Percentiles rank a stretch among this genome's conserved stretches.
Evolutionary conservation across 208 protist species (phyloP).

Genomic region (Angomonas deanei): DNA sequence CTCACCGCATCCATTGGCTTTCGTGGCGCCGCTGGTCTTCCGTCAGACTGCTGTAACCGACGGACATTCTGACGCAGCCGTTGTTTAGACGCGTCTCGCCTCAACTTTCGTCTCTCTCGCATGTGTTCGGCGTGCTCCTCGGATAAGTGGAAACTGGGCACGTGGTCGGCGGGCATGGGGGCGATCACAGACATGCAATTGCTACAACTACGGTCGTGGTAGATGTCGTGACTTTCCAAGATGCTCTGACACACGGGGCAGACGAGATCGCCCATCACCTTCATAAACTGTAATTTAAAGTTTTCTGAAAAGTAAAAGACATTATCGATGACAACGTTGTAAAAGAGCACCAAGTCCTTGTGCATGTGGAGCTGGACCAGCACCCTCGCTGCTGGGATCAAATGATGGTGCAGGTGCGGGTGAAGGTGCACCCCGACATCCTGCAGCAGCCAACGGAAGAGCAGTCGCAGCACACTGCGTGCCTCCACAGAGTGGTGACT

Average conservation of each 20-base stretch:
- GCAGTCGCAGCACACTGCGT: conserved; percentile 47
- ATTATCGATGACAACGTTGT: conserved; percentile 81
- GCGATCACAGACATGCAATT: conserved; percentile 63
- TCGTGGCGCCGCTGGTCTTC: neutral
- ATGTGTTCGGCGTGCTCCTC: conserved; percentile 51
- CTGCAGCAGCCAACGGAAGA: conserved; percentile 78
- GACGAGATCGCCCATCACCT: conserved; percentile 64
- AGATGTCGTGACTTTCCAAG: conserved; percentile 45
- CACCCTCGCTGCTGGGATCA: conserved; percentile 62
- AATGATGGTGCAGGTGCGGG: conserved; percentile 54
- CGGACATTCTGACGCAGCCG: conserved; percentile 14
- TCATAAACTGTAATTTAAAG: conserved; percentile 65
- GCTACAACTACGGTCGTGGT: conserved; percentile 52
- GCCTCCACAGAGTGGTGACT: conserved; percentile 72
- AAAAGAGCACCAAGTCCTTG: conserved; percentile 60
- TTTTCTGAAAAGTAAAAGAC: conserved; percentile 50
- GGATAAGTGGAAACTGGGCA: conserved; percentile 70
- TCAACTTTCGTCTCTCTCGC: conserved; percentile 32
- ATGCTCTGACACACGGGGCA: conserved; percentile 67
- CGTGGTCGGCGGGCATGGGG: conserved; percentile 33
- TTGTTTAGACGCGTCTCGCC: conserved; percentile 28
- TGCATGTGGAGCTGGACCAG: conserved; percentile 63
- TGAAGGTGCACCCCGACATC: conserved; percentile 82
- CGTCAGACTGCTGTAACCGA: neutral
- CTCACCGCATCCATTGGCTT: conserved; percentile 4